A percentile compares a stretch with the other conserved stretches of the same genome.
Evolutionary conservation across 345 rosid species (phyloP).

Genomic region (Schrenkiella parvula): DNA sequence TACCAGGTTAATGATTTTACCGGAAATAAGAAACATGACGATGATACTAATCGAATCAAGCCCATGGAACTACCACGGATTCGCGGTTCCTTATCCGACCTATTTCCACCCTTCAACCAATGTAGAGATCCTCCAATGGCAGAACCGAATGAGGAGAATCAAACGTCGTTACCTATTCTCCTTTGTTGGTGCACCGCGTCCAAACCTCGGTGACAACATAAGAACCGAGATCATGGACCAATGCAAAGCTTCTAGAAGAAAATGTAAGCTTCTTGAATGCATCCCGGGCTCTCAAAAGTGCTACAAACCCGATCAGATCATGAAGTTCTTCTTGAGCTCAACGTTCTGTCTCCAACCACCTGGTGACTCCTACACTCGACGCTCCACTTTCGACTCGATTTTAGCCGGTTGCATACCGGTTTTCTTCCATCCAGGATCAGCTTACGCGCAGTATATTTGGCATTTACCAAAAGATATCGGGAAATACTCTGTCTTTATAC

Average conservation of each 20-base stretch:
- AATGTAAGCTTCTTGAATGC: constrained; percentile 60
- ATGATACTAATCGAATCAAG: constrained; percentile 71
- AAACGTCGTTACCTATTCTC: constrained; percentile 54
- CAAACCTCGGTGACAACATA: constrained; percentile 48
- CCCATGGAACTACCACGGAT: constrained; percentile 64
- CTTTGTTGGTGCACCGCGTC: constrained; percentile 62
- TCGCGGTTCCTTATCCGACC: constrained; percentile 76
- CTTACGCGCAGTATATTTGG: constrained; percentile 78
- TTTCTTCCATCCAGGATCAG: constrained; percentile 86
- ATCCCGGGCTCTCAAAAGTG: constrained; percentile 36
- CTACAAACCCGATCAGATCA: constrained; percentile 42
- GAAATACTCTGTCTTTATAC: constrained; percentile 62
- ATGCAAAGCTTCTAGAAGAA: constrained; percentile 53
- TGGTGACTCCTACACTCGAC: constrained; percentile 77
- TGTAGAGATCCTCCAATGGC: constrained; percentile 54
- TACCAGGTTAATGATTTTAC: constrained; percentile 50
- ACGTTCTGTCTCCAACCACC: constrained; percentile 75
- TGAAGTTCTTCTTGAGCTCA: constrained; percentile 57
- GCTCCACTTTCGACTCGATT: constrained; percentile 80
- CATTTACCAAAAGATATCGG: constrained; percentile 60
- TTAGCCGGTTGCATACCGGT: constrained; percentile 84
- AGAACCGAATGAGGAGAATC: constrained; percentile 45
- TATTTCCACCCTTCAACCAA: constrained; percentile 73
- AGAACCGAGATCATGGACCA: constrained; percentile 55
- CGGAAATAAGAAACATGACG: constrained; percentile 71